phyloP scores from a whole-genome alignment of 163 green algal species.

The Chlorella variabilis region DNA sequence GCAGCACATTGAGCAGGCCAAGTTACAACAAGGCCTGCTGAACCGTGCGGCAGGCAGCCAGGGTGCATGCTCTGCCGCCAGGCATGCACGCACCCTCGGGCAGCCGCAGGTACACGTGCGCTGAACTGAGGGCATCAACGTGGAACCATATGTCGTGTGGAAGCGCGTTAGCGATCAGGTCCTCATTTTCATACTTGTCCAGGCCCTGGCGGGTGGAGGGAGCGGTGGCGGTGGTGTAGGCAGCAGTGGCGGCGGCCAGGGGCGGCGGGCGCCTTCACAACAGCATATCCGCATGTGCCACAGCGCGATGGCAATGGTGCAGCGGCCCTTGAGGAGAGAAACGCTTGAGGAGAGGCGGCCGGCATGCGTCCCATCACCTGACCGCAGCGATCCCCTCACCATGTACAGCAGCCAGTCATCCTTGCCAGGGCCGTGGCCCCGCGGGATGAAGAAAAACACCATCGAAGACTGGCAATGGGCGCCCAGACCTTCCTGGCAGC shows the following conservation, averaged over 20 bases:
- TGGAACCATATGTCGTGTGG: conserved; percentile 97
- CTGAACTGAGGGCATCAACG: conserved; percentile 94
- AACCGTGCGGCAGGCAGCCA: no score
- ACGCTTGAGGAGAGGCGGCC: no score
- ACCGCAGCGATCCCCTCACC: conserved; percentile 54
- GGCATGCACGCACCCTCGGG: conserved; percentile 58
- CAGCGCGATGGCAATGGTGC: no score
- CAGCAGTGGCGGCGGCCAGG: neutral
- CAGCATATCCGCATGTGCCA: no score
- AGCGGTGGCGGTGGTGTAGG: neutral
- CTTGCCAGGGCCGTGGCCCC: conserved; percentile 54
- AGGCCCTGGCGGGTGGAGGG: conserved; percentile 44
- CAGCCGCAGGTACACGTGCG: conserved; percentile 97
- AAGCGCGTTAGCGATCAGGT: conserved; percentile 85
- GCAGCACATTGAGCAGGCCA: no score
- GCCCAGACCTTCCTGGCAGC: no score
- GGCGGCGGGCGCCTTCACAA: no score
- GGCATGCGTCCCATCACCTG: no score
- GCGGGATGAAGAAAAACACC: conserved; percentile 89
- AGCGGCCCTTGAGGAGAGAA: no score
- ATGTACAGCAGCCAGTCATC: conserved; percentile 94
- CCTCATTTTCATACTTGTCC: conserved; percentile 97
- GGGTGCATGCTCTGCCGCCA: no score
- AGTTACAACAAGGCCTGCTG: no score
- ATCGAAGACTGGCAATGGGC: conserved; percentile 47